These are phyloP conservation scores for Garcia nutans DNA, from an alignment of 345 rosid species.

Conservation along the genomic window DNA sequence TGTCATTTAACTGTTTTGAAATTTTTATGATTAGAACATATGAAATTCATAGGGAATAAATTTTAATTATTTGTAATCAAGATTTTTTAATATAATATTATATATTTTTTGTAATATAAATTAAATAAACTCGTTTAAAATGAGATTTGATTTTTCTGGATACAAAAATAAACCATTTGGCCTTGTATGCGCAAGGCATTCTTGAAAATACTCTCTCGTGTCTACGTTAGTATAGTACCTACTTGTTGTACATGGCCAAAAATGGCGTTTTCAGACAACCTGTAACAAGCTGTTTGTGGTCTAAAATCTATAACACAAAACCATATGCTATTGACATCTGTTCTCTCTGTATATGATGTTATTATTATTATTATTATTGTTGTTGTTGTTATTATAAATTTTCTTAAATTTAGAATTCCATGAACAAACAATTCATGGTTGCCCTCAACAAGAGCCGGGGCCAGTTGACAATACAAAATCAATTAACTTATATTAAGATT, in stretches of 20 bases:
- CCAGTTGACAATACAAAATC: no score
- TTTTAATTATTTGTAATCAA: no score
- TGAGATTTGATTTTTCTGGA: background rate
- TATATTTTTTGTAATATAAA: no score
- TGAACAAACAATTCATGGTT: background rate
- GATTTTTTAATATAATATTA: background rate
- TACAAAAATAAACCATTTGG: background rate
- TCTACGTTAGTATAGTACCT: background rate
- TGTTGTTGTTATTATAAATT: no score
- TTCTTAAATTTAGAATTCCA: background rate
- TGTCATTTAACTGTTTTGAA: background rate
- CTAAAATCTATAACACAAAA: background rate
- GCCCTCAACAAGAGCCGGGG: background rate
- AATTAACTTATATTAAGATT: no score
- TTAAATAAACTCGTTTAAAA: no score
- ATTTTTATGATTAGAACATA: no score
- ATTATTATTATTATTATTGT: background rate
- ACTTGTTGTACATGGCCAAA: background rate
- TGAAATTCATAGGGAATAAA: no score
- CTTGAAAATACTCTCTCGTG: background rate
- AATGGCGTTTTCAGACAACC: slow-evolving; percentile 15
- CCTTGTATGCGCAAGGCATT: background rate
- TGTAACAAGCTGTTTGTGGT: slow-evolving; percentile 1
- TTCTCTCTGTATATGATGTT: background rate
- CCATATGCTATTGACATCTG: background rate